Base-by-base conservation (phyloP, 192 early-diverging fungal genomes). In the Pilobolus umbonatus region DNA sequence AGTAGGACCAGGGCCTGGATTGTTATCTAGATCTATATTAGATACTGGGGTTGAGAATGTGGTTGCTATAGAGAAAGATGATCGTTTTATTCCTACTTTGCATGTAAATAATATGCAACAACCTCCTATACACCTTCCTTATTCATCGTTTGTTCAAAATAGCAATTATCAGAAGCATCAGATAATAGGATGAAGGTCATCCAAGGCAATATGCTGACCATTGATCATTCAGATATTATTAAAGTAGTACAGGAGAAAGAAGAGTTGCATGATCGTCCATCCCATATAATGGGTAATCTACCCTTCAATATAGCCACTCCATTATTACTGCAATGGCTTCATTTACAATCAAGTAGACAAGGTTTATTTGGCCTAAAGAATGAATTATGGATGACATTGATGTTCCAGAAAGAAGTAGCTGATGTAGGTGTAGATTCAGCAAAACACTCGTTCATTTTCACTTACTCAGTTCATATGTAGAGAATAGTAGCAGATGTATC, bases 341-440 rank as follows among this genome's bases (percentile, higher is more conserved):
- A 84, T 45, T 64, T 75, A 74, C 66, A 84, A 55, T 68, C 78
- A 1, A 42, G 58, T 7, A 57, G 46, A 26, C 55, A 82, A 39
- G 89, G 89, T 0, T 72, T 91, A 21, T 91, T 91, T 49, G 66
- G 71, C 6, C 44, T 61, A 19, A 44, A 60, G 11, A 22, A 58
- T 44, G 40, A 73, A 14, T 72, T 75, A 9, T 76, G 77, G 21
- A 89, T 91, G 88, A 83, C 88, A 19, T 68, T 91, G 19, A 91
- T 91, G 89, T 91, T 91, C 67, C 89, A 91, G 68, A 83, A 83
- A 48, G 89, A 91, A 60, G 88, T 91, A 12, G 89, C 76, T 21
- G 66, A 81, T 42, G 76, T 77, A 57, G 59, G 61, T 55, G n/a
- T 24, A 15, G 12, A 49, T 29, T 46, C 17, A 17, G 4, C 32